phyloP scores from a whole-genome alignment of 1,139 yeast genomes.

The Geotrichum bryndzae region DNA sequence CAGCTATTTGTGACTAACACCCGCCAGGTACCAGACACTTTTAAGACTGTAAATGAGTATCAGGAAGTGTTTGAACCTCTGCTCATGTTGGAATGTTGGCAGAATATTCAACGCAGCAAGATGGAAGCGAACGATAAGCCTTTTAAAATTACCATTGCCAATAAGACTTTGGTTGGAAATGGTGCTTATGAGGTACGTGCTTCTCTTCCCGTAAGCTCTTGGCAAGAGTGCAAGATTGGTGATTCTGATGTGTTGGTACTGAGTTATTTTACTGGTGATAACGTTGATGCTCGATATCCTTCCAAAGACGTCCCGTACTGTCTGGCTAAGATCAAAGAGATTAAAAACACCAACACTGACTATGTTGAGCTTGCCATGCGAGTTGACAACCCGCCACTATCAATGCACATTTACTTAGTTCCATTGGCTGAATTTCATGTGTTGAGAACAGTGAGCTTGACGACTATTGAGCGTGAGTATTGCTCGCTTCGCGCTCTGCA shows the following conservation, averaged over 20 bases:
- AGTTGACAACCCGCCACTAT: conserved; percentile 42
- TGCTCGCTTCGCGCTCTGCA: conserved; percentile 75
- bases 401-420: conserved; percentile 12
- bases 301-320: conserved; percentile 41
- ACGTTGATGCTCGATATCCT: conserved; percentile 21
- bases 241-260: conserved; percentile 78
- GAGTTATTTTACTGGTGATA: conserved; percentile 41
- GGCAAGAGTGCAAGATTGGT: conserved; percentile 50
- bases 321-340: conserved; percentile 70
- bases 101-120: conserved; percentile 70
- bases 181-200: conserved; percentile 67
- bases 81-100: conserved; percentile 89
- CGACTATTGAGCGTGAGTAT: conserved; percentile 89
- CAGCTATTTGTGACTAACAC: conserved; percentile 54
- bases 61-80: conserved; percentile 68
- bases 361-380: conserved; percentile 69
- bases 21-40: conserved; percentile 42
- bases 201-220: conserved; percentile 51
- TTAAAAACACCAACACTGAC: conserved; percentile 54
- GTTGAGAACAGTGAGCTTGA: conserved; percentile 65
- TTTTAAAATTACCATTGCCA: conserved; percentile 39
- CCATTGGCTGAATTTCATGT: conserved; percentile 44
- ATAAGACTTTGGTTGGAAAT: conserved; percentile 18
- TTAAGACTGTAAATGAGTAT: conserved; percentile 57
- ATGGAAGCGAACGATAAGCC: conserved; percentile 60